These are phyloP conservation scores for Solanum pinnatisectum DNA, from an alignment of 257 asterid species.

Conservation along the genomic window DNA sequence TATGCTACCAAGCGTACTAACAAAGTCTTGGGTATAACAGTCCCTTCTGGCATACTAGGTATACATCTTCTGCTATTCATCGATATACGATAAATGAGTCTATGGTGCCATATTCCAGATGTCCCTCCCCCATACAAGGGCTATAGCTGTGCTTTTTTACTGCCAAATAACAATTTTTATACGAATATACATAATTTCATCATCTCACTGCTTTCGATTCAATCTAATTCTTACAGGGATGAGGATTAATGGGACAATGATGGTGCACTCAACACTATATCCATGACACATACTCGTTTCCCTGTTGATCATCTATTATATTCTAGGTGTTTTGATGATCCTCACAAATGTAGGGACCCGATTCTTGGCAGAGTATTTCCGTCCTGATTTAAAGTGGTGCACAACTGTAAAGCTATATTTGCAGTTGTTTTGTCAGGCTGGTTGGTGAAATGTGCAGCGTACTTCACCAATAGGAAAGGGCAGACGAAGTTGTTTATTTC, in stretches of 20 bases:
- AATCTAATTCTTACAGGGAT: slow-evolving; percentile 36
- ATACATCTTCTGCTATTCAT: slow-evolving; percentile 72
- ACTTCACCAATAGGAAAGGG: too few species aligned
- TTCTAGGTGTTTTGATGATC: too few species aligned
- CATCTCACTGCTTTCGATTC: background rate
- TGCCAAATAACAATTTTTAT: background rate
- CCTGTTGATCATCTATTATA: slow-evolving; percentile 50
- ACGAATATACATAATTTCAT: background rate
- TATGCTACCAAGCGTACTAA: slow-evolving; percentile 77
- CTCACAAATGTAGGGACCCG: too few species aligned
- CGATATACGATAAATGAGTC: slow-evolving; percentile 78
- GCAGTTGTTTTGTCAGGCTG: too few species aligned
- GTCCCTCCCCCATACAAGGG: slow-evolving; percentile 73
- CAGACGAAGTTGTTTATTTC: too few species aligned
- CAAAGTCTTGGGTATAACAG: slow-evolving; percentile 49
- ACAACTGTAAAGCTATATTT: too few species aligned
- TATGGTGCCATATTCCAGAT: slow-evolving; percentile 66
- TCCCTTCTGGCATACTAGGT: slow-evolving; percentile 72
- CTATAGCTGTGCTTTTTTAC: slow-evolving; percentile 3
- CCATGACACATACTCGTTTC: slow-evolving; percentile 91
- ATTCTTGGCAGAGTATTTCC: too few species aligned
- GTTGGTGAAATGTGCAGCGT: too few species aligned
- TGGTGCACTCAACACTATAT: slow-evolving; percentile 91
- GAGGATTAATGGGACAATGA: slow-evolving; percentile 99
- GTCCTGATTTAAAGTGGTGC: too few species aligned